These are phyloP conservation scores for Kodamaea sagamina DNA, from an alignment of 805 yeast species.

Conservation along the genomic window DNA sequence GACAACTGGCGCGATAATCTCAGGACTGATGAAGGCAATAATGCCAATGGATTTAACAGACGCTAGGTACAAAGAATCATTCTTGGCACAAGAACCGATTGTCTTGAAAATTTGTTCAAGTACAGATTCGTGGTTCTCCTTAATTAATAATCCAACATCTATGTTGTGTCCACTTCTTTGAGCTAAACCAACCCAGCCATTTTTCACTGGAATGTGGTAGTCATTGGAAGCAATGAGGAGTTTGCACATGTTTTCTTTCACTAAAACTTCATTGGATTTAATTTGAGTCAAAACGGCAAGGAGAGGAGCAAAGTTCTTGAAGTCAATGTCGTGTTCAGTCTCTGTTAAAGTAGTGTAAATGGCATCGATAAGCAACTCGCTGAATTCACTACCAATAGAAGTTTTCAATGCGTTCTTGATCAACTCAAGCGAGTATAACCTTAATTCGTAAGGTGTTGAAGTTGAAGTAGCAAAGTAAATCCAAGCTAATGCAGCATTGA, in stretches of 20 bases:
- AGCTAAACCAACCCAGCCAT: slow-evolving; percentile 79
- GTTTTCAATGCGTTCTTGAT: slow-evolving; percentile 31
- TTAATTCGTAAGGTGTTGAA: slow-evolving; percentile 32
- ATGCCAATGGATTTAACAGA: slow-evolving; percentile 40
- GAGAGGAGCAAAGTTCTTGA: slow-evolving; percentile 25
- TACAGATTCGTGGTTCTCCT: slow-evolving; percentile 23
- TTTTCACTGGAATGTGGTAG: slow-evolving; percentile 31
- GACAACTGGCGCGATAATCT: slow-evolving; percentile 53
- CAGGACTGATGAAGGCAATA: slow-evolving; percentile 61
- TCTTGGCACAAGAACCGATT: not conserved
- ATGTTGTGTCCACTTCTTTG: slow-evolving; percentile 47
- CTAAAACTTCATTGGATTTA: slow-evolving; percentile 17
- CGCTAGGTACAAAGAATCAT: slow-evolving; percentile 48
- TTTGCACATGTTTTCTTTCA: slow-evolving; percentile 21
- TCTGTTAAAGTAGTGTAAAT: slow-evolving; percentile 27
- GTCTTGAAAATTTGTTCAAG: slow-evolving; percentile 26
- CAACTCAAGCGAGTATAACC: slow-evolving; percentile 34
- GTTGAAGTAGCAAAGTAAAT: slow-evolving; percentile 49
- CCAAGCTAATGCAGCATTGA: slow-evolving; percentile 49
- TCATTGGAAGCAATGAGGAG: slow-evolving; percentile 34
- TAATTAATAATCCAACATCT: slow-evolving; percentile 66
- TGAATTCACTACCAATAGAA: slow-evolving; percentile 30
- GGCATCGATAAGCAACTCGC: slow-evolving; percentile 47
- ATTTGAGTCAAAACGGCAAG: slow-evolving; percentile 29
- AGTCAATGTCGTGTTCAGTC: slow-evolving; percentile 8